A percentile compares a stretch with the other conserved stretches of the same genome.
Conservation (phyloP, 306 rosid species). For the Acacia acuminata region DNA sequence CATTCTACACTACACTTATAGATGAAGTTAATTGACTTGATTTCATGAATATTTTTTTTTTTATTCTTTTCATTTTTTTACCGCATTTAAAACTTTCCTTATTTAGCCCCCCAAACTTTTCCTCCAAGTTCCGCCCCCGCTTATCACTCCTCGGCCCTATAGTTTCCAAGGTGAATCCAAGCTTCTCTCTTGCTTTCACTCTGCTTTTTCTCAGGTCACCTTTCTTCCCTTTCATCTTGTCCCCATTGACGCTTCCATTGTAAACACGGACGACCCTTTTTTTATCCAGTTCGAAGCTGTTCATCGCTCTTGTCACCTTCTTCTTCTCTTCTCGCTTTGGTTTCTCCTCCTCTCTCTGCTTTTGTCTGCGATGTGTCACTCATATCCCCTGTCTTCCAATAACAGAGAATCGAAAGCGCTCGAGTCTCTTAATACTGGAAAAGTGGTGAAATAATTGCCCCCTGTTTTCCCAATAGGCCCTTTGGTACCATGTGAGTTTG, state of each 20-base stretch:
- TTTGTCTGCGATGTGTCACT: conserved; percentile 43
- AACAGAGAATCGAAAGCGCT: conserved; percentile 8
- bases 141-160: conserved; percentile 45
- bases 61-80: too few species aligned
- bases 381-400: conserved; percentile 39
- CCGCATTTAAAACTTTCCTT: too few species aligned
- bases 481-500: conserved; percentile 37
- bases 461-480: conserved; percentile 42
- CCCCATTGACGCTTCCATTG: not conserved
- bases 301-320: conserved; percentile 50
- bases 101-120: too few species aligned
- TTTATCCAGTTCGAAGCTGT: conserved; percentile 37
- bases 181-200: conserved; percentile 47
- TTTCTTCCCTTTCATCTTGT: not conserved
- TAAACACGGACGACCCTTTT: conserved; percentile 48
- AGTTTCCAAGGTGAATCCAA: conserved; percentile 47
- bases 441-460: conserved; percentile 31
- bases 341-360: conserved; percentile 53
- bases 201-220: conserved; percentile 39
- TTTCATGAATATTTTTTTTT: too few species aligned
- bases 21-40: too few species aligned
- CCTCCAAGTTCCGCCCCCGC: too few species aligned
- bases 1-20: too few species aligned
- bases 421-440: conserved; percentile 32
- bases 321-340: conserved; percentile 43